These are phyloP conservation scores for Zea luxurians DNA, from an alignment of 176 grass and related monocot genomes.

Conservation along the genomic window DNA sequence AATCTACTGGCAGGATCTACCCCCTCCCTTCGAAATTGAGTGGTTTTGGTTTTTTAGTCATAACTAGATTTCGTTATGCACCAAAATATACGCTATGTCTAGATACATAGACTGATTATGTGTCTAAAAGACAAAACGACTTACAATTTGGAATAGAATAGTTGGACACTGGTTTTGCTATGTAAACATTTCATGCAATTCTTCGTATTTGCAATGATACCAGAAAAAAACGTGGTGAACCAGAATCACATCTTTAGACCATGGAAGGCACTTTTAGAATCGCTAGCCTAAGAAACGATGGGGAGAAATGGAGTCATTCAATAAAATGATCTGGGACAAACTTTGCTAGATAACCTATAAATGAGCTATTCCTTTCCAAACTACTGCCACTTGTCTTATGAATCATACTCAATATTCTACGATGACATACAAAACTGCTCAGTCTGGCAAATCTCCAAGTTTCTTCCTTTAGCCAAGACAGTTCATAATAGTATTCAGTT, in stretches of 20 bases:
- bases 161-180: background rate
- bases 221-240: background rate
- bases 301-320: background rate
- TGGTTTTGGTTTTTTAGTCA: background rate
- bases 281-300: no score
- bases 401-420: background rate
- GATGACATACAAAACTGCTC: background rate
- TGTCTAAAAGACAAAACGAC: background rate
- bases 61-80: background rate
- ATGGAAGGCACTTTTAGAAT: background rate
- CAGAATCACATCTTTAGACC: conserved; percentile 1
- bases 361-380: background rate
- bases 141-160: background rate
- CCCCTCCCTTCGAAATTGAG: background rate
- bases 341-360: background rate
- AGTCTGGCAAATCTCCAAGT: background rate
- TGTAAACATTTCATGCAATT: background rate
- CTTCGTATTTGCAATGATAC: background rate
- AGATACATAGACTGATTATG: background rate
- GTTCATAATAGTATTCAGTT: background rate
- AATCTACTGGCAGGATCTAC: background rate
- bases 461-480: background rate
- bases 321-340: background rate
- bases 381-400: background rate
- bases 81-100: background rate